Percentiles rank a stretch among this genome's conserved stretches.
These are phyloP conservation scores for Yamadazyma triangularis DNA, from an alignment of 1,139 yeast genomes.

Conservation along the genomic window DNA sequence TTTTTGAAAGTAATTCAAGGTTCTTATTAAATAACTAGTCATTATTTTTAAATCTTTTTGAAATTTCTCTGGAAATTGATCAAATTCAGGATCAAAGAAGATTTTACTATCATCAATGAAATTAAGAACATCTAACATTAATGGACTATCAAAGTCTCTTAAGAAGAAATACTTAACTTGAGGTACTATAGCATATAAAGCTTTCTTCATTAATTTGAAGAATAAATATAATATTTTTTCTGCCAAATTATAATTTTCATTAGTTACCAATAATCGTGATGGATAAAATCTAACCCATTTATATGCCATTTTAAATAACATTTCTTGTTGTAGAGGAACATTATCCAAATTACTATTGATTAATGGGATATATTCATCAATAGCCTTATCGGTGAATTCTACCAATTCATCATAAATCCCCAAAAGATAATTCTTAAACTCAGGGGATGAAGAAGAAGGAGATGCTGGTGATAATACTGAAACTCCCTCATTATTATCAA, in stretches of 20 bases:
- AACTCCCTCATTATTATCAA: constrained; percentile 1
- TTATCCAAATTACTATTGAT: constrained; percentile 22
- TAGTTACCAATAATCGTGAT: constrained; percentile 21
- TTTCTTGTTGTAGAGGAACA: constrained; percentile 28
- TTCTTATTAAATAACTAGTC: constrained; percentile 30
- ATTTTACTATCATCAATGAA: constrained; percentile 23
- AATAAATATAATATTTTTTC: constrained; percentile 32
- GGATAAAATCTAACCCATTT: constrained; percentile 40
- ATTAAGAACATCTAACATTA: constrained; percentile 37
- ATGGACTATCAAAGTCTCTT: constrained; percentile 41
- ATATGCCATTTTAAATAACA: constrained; percentile 32
- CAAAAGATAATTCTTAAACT: constrained; percentile 1
- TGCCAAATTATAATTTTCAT: constrained; percentile 22
- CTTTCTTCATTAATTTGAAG: constrained; percentile 31
- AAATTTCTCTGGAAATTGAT: constrained; percentile 4
- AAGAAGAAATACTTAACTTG: constrained; percentile 39
- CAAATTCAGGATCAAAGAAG: constrained; percentile 18
- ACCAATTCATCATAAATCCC: constrained; percentile 21
- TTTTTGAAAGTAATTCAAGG: constrained; percentile 24
- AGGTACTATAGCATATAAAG: constrained; percentile 35
- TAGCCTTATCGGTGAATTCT: constrained; percentile 21
- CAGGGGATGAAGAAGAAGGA: neutral
- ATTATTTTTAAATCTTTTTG: constrained; percentile 20
- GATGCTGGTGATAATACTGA: neutral
- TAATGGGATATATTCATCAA: constrained; percentile 25